Conservation (phyloP, 257 asterid genomes). For the Verbascum thapsus region DNA sequence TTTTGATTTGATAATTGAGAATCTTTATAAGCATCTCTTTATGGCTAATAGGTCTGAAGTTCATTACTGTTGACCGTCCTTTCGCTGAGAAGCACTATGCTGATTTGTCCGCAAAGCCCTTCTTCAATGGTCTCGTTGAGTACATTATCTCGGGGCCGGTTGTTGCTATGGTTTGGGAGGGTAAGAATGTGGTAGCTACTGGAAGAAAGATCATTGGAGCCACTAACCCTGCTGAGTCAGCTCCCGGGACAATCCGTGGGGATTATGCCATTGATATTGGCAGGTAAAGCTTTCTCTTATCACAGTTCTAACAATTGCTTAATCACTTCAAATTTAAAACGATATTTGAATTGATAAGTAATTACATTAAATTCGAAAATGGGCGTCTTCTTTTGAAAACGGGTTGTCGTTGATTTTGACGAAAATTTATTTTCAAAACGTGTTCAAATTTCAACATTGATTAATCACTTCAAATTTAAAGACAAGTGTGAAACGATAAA, state of each 20-base stretch:
- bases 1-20: neutral
- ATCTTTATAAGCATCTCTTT: conserved; percentile 8
- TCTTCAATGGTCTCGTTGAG: conserved; percentile 81
- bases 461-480: no score
- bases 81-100: conserved; percentile 95
- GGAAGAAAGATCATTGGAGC: conserved; percentile 98
- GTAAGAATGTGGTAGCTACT: conserved; percentile 80
- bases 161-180: conserved; percentile 99
- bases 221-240: conserved; percentile 91
- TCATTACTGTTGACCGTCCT: conserved; percentile 71
- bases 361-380: no score
- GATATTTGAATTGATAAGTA: no score
- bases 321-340: neutral
- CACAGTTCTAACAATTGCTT: neutral
- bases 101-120: conserved; percentile 86
- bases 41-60: conserved; percentile 68
- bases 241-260: conserved; percentile 97
- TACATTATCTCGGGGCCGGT: conserved; percentile 96
- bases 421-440: no score
- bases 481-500: no score
- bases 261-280: conserved; percentile 88
- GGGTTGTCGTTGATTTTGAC: no score
- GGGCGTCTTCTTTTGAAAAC: no score
- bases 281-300: conserved; percentile 46
- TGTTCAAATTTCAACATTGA: no score